These are phyloP conservation scores for Debaryomyces nepalensis DNA, from an alignment of 1,139 yeast genomes.

Conservation along the genomic window DNA sequence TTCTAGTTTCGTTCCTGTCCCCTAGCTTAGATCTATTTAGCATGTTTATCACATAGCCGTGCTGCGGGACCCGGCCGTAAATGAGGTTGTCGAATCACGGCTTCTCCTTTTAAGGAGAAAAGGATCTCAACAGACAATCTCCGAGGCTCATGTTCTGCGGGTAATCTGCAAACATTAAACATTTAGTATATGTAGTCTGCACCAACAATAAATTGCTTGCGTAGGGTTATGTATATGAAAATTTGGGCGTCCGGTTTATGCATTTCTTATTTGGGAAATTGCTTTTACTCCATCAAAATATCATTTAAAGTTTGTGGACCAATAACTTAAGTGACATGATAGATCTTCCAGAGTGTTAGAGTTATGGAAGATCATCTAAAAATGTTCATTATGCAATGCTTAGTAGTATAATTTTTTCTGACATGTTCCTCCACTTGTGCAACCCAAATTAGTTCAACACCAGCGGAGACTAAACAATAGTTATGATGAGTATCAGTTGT, in stretches of 20 bases:
- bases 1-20: not conserved
- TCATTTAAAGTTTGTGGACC: not conserved
- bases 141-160: slow-evolving; percentile 1
- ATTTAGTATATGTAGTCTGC: slow-evolving; percentile 1
- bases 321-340: no score
- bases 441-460: no score
- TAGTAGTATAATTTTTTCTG: no score
- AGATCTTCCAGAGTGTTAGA: no score
- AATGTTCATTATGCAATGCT: no score
- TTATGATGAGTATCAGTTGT: no score
- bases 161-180: not conserved
- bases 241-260: not conserved
- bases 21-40: not conserved
- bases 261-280: not conserved
- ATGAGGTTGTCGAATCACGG: not conserved
- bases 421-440: no score
- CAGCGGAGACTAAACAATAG: no score
- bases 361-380: no score
- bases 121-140: no score
- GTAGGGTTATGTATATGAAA: not conserved
- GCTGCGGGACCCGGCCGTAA: not conserved
- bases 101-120: not conserved
- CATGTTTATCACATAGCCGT: not conserved
- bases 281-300: not conserved
- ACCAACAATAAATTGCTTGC: not conserved